Evolutionary conservation across 2,329 filamentous ascomycete species (phyloP).

Genomic region (Colletotrichum tanaceti): DNA sequence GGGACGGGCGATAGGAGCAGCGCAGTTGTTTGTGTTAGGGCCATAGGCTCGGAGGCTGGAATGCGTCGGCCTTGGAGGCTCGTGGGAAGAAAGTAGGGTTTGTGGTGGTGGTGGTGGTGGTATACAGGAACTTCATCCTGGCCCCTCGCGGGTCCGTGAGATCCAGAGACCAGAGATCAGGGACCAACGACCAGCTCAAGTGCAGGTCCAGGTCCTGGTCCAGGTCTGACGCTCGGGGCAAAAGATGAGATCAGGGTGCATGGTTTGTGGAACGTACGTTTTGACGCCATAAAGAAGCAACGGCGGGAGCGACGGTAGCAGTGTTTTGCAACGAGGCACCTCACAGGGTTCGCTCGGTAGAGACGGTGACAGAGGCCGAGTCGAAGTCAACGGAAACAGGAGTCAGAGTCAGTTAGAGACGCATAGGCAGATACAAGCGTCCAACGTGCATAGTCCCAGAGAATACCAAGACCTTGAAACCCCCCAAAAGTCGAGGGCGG

Average conservation of each 20-base stretch:
- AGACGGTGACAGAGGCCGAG: conserved; percentile 9
- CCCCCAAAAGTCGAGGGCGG: neutral
- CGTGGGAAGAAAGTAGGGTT: conserved; percentile 2
- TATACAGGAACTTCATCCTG: conserved; percentile 12
- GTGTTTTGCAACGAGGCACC: conserved; percentile 25
- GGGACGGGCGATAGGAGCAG: conserved; percentile 21
- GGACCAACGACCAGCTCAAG: neutral
- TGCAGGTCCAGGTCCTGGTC: neutral
- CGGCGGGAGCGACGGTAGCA: conserved; percentile 4
- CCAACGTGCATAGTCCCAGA: conserved; percentile 36
- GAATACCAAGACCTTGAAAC: conserved; percentile 5
- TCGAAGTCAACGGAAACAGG: neutral
- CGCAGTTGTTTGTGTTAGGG: conserved; percentile 37
- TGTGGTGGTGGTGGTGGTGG: conserved; percentile 6
- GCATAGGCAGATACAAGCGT: conserved; percentile 31
- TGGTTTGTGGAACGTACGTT: conserved; percentile 38
- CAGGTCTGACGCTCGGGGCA: conserved; percentile 20
- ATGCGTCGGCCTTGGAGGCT: conserved; percentile 6
- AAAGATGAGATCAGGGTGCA: conserved; percentile 24
- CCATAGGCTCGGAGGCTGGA: conserved; percentile 26
- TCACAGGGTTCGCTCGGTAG: conserved; percentile 10
- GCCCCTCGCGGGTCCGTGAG: conserved; percentile 35
- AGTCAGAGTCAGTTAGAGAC: neutral
- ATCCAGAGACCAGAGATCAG: conserved; percentile 8
- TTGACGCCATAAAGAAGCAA: conserved; percentile 43